Evolutionary conservation across 495 filamentous ascomycete species (phyloP).

Genomic region (Hapsidospora chrysogenum): DNA sequence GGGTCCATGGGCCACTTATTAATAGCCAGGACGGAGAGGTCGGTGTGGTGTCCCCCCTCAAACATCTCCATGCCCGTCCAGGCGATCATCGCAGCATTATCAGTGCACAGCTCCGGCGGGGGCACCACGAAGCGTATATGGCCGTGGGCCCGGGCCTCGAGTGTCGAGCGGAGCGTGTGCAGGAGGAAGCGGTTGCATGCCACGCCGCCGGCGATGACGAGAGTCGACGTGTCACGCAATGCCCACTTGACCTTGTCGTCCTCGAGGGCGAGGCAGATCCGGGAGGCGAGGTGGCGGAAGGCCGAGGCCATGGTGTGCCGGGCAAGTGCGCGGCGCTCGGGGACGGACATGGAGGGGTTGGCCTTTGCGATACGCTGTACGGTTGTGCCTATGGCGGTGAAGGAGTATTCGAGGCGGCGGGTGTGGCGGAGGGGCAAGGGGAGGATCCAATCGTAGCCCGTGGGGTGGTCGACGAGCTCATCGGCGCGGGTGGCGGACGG

Average conservation of each 20-base stretch:
- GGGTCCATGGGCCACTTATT: conserved; percentile 70
- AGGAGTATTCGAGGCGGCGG: conserved; percentile 17
- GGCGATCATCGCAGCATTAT: conserved; percentile 97
- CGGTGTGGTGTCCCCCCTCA: conserved; percentile 53
- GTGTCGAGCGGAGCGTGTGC: conserved; percentile 41
- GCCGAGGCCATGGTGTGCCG: conserved; percentile 54
- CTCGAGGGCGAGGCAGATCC: conserved; percentile 49
- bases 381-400: conserved; percentile 18
- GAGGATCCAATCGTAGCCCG: conserved; percentile 12
- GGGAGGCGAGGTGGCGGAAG: conserved; percentile 76
- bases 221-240: conserved; percentile 14
- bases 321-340: conserved; percentile 47
- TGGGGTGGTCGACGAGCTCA: conserved; percentile 22
- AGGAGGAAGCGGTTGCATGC: conserved; percentile 67
- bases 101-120: conserved; percentile 62
- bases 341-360: conserved; percentile 12
- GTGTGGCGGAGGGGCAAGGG: conserved; percentile 15
- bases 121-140: conserved; percentile 54
- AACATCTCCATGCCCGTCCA: conserved; percentile 93
- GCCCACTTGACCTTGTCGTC: conserved; percentile 17
- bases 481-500: conserved; percentile 35
- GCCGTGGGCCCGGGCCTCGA: conserved; percentile 45
- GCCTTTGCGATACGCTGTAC: conserved; percentile 12
- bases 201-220: conserved; percentile 83
- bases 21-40: conserved; percentile 38